A percentile compares a stretch with the other conserved stretches of the same genome.
phyloP scores from a whole-genome alignment of 306 rosid species.

The Quercus berberidifolia region DNA sequence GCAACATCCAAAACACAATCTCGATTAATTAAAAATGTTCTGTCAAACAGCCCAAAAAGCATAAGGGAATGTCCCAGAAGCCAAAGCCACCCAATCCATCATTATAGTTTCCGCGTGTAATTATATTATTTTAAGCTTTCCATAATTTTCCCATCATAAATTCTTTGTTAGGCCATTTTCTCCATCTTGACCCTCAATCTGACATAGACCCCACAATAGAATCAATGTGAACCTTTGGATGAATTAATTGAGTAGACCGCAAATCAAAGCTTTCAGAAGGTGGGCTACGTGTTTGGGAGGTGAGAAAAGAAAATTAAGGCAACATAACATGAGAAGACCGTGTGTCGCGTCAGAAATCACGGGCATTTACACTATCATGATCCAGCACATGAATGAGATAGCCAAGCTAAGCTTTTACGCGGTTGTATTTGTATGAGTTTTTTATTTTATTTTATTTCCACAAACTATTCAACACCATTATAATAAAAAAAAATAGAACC shows the following conservation, averaged over 20 bases:
- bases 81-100: background rate
- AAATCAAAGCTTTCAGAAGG: background rate
- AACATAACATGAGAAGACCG: constrained; percentile 40
- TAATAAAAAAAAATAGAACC: background rate
- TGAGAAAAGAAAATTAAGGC: background rate
- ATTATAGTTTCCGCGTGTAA: constrained; percentile 43
- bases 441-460: background rate
- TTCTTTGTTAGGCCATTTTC: background rate
- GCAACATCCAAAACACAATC: background rate
- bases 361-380: constrained; percentile 29
- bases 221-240: background rate
- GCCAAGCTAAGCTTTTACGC: constrained; percentile 17
- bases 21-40: background rate
- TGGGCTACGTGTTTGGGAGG: constrained; percentile 21
- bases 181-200: constrained; percentile 21
- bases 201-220: background rate
- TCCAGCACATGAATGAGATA: constrained; percentile 19
- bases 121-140: constrained; percentile 1
- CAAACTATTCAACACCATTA: background rate
- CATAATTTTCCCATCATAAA: background rate
- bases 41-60: background rate
- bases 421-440: background rate
- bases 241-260: background rate
- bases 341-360: constrained; percentile 60
- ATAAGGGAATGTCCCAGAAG: constrained; percentile 25